Percentiles rank a stretch among this genome's conserved stretches.
Conservation (phyloP, 23 red algal genomes). For the Cyanidium caldarium region DNA sequence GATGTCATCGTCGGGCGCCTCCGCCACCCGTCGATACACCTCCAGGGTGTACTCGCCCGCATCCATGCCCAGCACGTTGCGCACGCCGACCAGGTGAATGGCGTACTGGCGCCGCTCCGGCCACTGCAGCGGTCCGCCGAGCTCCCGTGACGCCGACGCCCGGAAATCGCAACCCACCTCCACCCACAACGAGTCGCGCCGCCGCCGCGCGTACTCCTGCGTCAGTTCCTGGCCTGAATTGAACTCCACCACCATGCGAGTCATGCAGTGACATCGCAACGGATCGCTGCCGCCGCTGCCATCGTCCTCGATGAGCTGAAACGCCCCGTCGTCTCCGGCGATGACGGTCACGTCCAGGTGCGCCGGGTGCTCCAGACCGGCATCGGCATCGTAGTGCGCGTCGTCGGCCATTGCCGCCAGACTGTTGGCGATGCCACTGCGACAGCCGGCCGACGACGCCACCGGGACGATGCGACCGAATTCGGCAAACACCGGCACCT, state of each 20-base stretch:
- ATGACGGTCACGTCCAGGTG: slow-evolving; percentile 5
- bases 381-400: background rate
- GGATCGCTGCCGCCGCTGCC: background rate
- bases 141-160: no score
- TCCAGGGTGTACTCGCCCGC: background rate
- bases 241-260: background rate
- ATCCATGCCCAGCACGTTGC: background rate
- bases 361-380: slow-evolving; percentile 8
- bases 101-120: background rate
- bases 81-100: background rate
- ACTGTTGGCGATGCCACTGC: background rate
- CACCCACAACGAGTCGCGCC: background rate
- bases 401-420: background rate
- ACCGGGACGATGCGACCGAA: slow-evolving; percentile 6
- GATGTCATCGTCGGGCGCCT: background rate
- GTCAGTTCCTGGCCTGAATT: background rate
- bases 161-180: background rate
- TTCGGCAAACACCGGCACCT: slow-evolving; percentile 14
- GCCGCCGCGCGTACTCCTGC: background rate
- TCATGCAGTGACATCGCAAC: background rate
- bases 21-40: background rate
- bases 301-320: slow-evolving; percentile 14
- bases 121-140: background rate
- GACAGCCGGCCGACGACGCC: background rate
- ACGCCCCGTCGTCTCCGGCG: background rate